Conservation (phyloP, 2,329 filamentous ascomycete genomes). For the Beauveria brongniartii region DNA sequence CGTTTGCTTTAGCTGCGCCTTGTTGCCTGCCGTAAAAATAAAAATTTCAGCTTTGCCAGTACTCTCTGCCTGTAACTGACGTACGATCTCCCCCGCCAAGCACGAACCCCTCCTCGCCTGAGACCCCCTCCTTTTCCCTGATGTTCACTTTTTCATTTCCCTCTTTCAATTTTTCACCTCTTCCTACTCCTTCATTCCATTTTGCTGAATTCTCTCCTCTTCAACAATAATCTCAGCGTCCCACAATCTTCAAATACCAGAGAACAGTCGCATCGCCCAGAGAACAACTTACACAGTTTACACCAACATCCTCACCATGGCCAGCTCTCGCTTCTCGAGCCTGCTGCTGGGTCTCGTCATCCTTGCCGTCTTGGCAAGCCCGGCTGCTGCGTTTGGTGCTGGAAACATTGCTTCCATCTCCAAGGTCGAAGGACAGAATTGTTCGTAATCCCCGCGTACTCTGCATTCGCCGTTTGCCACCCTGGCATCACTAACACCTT, state of each 20-base stretch:
- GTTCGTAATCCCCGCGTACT: constrained; percentile 31
- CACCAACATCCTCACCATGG: constrained; percentile 37
- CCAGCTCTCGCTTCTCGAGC: constrained; percentile 38
- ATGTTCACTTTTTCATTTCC: constrained; percentile 14
- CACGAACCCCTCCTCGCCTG: constrained; percentile 6
- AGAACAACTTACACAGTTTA: background rate
- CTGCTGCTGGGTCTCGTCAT: constrained; percentile 49
- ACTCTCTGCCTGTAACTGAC: constrained; percentile 4
- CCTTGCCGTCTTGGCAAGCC: constrained; percentile 58
- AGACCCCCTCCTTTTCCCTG: constrained; percentile 11
- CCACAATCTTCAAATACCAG: constrained; percentile 10
- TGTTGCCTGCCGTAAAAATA: background rate
- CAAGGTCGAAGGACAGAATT: constrained; percentile 77
- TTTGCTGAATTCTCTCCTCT: background rate
- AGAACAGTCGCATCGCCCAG: background rate
- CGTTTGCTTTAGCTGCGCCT: background rate
- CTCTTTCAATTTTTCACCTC: constrained; percentile 12
- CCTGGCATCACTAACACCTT: constrained; percentile 10
- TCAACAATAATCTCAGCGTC: constrained; percentile 4
- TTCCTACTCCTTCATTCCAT: background rate
- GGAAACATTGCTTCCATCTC: constrained; percentile 80
- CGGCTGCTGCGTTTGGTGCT: constrained; percentile 72
- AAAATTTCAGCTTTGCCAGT: background rate
- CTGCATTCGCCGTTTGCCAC: background rate
- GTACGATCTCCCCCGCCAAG: constrained; percentile 9